Base-by-base conservation (phyloP, 768 basidiomycete genomes). In the Mycena filopes region DNA sequence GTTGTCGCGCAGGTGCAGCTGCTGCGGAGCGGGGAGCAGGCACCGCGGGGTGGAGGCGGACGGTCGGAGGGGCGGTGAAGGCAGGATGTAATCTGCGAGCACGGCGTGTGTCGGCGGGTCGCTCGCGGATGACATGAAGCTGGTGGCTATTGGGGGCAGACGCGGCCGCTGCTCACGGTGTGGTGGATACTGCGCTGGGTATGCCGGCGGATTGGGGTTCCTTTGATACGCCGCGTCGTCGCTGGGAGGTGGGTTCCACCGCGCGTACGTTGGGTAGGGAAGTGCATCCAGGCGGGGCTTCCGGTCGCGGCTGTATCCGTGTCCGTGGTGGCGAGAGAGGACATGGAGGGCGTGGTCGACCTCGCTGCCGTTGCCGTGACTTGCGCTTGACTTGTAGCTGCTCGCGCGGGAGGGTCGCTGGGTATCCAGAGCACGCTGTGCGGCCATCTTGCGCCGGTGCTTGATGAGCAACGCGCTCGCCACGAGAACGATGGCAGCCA, bases 401-500 rank as follows among this genome's bases (percentile, higher is more conserved):
- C 65, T 70, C 67, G 45, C 63, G 66, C 25, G 55, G 6, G 66
- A 59, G 11, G 70, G 64, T 49, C 71, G 72, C 60, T 72, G 71
- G 4, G 68, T 49, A 23, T 74, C 66, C 4, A 33, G 60, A 20
- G 51, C 55, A 48, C 70, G 63, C 47, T 75, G 71, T 29, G 67
- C 51, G 31, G 60, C 57, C 13, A 72, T 64, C 55, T 72, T 76
- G 20, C 75, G 71, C 29, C 73, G 72, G 46, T 74, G 75, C 12
- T 72, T 73, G 43, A 79, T 54, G 9, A 73, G 72, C 25, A 80
- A 64, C 28, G 65, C 63, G 12, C 69, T 55, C 3, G 78, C 78
- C 16, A 78, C 53, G 9, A 81, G 45, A 8, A 79, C 54, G 41
- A 80, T 72, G 12, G 70, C 74, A 12, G 74, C 72, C 28, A 79